Evolutionary conservation across 768 basidiomycete genomes (phyloP).

Genomic region (Termitomyces bulborhizus): DNA sequence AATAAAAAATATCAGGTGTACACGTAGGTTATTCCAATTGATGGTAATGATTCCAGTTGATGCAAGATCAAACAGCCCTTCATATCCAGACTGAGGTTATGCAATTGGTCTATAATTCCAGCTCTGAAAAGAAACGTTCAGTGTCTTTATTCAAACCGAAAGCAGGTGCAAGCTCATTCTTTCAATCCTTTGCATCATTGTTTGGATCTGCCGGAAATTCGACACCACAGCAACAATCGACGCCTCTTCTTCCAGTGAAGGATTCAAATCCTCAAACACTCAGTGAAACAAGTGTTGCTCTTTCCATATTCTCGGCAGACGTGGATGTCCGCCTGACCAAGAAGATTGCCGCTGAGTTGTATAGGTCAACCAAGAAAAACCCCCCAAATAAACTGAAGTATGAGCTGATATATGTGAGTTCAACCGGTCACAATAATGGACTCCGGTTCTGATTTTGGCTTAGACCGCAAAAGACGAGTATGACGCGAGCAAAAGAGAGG

Average conservation of each 20-base stretch:
- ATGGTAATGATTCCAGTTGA: slow-evolving; percentile 5
- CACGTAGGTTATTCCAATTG: slow-evolving; percentile 36
- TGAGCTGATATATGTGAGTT: slow-evolving; percentile 77
- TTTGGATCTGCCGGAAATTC: slow-evolving; percentile 31
- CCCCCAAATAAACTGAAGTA: slow-evolving; percentile 72
- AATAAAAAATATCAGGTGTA: slow-evolving; percentile 55
- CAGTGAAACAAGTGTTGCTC: slow-evolving; percentile 47
- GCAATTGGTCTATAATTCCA: slow-evolving; percentile 66
- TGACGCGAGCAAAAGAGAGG: slow-evolving; percentile 66
- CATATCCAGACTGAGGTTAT: slow-evolving; percentile 80
- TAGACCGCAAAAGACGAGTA: slow-evolving; percentile 82
- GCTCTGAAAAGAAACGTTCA: slow-evolving; percentile 50
- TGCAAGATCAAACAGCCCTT: slow-evolving; percentile 39
- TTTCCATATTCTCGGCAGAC: slow-evolving; percentile 63
- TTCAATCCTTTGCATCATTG: slow-evolving; percentile 30
- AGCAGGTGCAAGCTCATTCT: slow-evolving; percentile 34
- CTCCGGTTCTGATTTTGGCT: not conserved
- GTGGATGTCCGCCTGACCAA: slow-evolving; percentile 59
- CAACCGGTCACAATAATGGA: not conserved
- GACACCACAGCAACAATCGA: slow-evolving; percentile 30
- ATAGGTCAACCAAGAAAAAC: slow-evolving; percentile 92
- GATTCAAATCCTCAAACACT: slow-evolving; percentile 31
- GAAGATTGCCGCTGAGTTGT: slow-evolving; percentile 67
- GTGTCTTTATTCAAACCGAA: slow-evolving; percentile 26
- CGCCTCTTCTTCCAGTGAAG: slow-evolving; percentile 25